Percentiles rank a stretch among this genome's conserved stretches.
Conservation (phyloP, 2,329 filamentous ascomycete genomes). For the Claviceps spartinae region DNA sequence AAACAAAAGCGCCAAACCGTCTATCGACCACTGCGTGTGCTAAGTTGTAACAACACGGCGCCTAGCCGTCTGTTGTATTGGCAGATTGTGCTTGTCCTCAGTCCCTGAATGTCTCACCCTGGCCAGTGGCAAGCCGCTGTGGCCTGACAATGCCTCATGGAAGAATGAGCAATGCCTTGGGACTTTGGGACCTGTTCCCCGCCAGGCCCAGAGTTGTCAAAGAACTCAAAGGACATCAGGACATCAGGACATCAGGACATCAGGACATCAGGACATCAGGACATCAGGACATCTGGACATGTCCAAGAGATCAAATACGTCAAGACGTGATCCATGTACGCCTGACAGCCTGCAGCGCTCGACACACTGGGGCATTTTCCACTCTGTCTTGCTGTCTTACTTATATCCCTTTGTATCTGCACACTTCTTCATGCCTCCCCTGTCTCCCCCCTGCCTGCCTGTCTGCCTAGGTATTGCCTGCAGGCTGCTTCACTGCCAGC, state of each 20-base stretch:
- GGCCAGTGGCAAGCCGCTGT: slow-evolving; percentile 1
- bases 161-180: slow-evolving; percentile 4
- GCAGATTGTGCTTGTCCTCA: slow-evolving; percentile 2
- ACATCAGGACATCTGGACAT: no score
- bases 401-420: slow-evolving; percentile 2
- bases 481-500: background rate
- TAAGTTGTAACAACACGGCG: background rate
- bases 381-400: slow-evolving; percentile 1
- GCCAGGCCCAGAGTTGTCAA: background rate
- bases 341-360: background rate
- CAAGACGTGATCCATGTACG: no score
- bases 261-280: no score
- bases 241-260: no score
- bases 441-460: background rate
- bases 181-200: background rate
- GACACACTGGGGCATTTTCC: slow-evolving; percentile 1
- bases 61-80: background rate
- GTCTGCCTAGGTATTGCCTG: background rate
- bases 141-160: slow-evolving; percentile 7
- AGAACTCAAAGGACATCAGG: background rate
- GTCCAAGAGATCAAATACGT: no score
- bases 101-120: slow-evolving; percentile 10
- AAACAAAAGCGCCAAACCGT: background rate
- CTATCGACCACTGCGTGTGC: background rate
- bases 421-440: background rate